phyloP scores from a whole-genome alignment of 2,329 filamentous ascomycete species.

The Juglanconis sp. region DNA sequence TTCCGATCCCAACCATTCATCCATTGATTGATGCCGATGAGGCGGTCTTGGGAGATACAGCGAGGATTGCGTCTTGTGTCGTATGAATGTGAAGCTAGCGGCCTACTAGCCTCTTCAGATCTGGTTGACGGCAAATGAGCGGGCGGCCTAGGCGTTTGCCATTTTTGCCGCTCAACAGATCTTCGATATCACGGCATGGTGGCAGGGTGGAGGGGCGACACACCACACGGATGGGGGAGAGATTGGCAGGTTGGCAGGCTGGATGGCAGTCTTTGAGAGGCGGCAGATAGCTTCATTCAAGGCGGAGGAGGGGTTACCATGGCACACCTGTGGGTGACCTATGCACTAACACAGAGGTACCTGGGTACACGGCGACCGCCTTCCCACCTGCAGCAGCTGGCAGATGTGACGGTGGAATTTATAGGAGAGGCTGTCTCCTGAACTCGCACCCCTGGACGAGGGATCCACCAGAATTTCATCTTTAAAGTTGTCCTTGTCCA shows the following conservation, averaged over 20 bases:
- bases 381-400: background rate
- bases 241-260: background rate
- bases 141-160: slow-evolving; percentile 2
- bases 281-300: background rate
- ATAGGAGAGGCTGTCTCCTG: slow-evolving; percentile 15
- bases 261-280: background rate
- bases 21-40: background rate
- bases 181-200: background rate
- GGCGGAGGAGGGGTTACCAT: too few relatives aligned
- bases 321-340: background rate
- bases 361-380: slow-evolving; percentile 6
- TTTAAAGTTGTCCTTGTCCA: slow-evolving; percentile 20
- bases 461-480: slow-evolving; percentile 17
- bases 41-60: background rate
- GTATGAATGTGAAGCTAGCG: background rate
- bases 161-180: slow-evolving; percentile 10
- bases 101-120: background rate
- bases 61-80: background rate
- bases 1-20: background rate
- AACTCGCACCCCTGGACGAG: slow-evolving; percentile 13
- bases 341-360: background rate
- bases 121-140: slow-evolving; percentile 12
- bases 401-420: slow-evolving; percentile 5
- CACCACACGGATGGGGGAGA: too few relatives aligned
- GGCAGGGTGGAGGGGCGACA: background rate